phyloP scores from a whole-genome alignment of 768 basidiomycete genomes.

The Trametes cubensis region DNA sequence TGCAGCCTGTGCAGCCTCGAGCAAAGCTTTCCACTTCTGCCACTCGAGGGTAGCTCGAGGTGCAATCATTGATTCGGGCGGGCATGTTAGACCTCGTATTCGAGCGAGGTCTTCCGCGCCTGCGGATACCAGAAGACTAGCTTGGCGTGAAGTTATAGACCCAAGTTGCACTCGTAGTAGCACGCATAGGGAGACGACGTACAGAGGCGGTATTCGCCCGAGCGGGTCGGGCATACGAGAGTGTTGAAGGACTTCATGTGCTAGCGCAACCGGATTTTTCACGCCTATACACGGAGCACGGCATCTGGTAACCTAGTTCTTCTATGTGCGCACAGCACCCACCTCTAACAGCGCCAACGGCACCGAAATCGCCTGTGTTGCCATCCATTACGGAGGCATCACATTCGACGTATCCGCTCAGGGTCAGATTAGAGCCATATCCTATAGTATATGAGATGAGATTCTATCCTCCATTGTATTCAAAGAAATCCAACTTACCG shows the following conservation, averaged over 20 bases:
- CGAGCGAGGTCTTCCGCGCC: constrained; percentile 56
- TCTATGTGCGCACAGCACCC: background rate
- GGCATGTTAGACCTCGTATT: constrained; percentile 37
- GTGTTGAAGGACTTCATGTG: constrained; percentile 58
- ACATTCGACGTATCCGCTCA: constrained; percentile 78
- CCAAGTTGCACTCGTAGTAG: background rate
- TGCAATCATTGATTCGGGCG: constrained; percentile 51
- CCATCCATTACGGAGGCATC: constrained; percentile 77
- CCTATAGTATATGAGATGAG: constrained; percentile 41
- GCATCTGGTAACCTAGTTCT: too few relatives aligned
- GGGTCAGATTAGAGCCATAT: constrained; percentile 76
- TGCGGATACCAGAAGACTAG: background rate
- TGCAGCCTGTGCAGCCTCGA: constrained; percentile 31
- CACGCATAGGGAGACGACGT: constrained; percentile 27
- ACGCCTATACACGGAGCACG: constrained; percentile 46
- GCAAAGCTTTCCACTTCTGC: constrained; percentile 58
- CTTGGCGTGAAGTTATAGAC: background rate
- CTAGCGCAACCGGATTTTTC: constrained; percentile 68
- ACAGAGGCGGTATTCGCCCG: constrained; percentile 75
- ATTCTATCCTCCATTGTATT: background rate
- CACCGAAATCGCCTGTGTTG: constrained; percentile 57
- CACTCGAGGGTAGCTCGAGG: constrained; percentile 55
- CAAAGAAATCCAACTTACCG: constrained; percentile 42
- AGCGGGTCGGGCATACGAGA: constrained; percentile 50
- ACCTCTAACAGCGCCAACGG: constrained; percentile 76